Evolutionary conservation across 2,329 filamentous ascomycete species (phyloP), one percentile per base, ranked within the genome.

Genomic region (Colletotrichum camelliae): DNA sequence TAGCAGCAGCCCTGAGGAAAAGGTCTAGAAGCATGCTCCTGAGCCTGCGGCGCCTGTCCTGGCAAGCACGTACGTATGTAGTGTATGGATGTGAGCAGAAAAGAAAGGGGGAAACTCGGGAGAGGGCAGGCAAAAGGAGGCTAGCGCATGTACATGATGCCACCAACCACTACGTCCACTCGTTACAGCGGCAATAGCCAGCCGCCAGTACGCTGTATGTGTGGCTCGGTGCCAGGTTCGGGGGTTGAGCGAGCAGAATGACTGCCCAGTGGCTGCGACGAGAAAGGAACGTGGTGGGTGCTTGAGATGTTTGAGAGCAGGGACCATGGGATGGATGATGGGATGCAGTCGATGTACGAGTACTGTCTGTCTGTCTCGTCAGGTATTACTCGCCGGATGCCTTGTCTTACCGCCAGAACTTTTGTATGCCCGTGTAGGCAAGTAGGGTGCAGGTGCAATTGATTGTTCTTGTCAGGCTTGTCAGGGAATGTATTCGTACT

Each of bases 1-100:
- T 33, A 15, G 37, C 39, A 64, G 65, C 33, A 43, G 67, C 33
- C n/a, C 27, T 21, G 39, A 39, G 48, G 67, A 74, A 74, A 27
- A 70, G 58, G 67, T 74, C 72, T 74, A 70, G 72, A 74, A 74
- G 72, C 67, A 74, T 52, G 66, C 72, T 70, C 72, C 66, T 48
- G 58, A 60, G 60, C 67, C 39, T 31, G 29, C 70, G 37, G 29
- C 13, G 33, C 65, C 70, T 29, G 70, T 72, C 70, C 64, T 39
- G 24, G 57, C 39, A 58, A 48, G 48, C 33, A 60, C 31, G 24
- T 27, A 39, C 66, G 21, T 43, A 58, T 16, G 70, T 69, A 18
- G 39, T 55, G 21, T 57, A 64, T 16, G 70, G 61, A 18, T 31
- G 43, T 43, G 71, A 43, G 66, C 71, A 74, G 58, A 58, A 70